Conservation (phyloP, 805 yeast species). For the Schwanniomyces polymorphus region DNA sequence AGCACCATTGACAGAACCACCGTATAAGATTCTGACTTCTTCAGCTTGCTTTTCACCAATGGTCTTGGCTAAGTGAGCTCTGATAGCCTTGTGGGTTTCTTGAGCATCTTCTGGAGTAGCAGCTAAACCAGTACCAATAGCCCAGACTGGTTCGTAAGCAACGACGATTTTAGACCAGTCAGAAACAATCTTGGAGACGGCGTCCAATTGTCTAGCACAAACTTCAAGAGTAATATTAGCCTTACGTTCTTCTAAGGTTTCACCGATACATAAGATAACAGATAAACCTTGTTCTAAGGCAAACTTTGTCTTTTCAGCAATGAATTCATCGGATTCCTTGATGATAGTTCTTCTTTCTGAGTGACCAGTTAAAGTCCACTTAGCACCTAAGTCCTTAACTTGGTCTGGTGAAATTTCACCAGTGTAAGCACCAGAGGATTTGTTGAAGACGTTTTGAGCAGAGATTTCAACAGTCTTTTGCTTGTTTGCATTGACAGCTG, state of each 20-base stretch:
- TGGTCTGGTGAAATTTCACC: conserved; percentile 93
- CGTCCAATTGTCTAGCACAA: conserved; percentile 84
- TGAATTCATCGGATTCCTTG: conserved; percentile 84
- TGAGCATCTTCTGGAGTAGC: conserved; percentile 99
- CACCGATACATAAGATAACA: conserved; percentile 97
- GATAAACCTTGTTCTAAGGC: conserved; percentile 87
- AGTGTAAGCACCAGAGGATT: conserved; percentile 95
- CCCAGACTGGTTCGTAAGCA: conserved; percentile 99
- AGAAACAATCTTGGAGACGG: conserved; percentile 73
- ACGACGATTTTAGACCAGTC: conserved; percentile 93
- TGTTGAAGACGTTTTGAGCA: conserved; percentile 88
- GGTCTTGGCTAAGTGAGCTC: conserved; percentile 75
- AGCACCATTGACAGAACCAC: conserved; percentile 97
- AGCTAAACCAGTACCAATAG: conserved; percentile 98
- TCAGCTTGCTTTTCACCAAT: conserved; percentile 80
- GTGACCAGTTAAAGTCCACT: conserved; percentile 96
- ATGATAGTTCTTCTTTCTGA: conserved; percentile 96
- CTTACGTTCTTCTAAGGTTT: conserved; percentile 93
- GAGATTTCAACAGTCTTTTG: conserved; percentile 75
- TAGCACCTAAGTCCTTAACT: conserved; percentile 87
- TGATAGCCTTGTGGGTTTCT: conserved; percentile 86
- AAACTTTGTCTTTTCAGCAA: conserved; percentile 92
- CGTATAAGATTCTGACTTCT: conserved; percentile 87
- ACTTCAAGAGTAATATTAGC: conserved; percentile 83
- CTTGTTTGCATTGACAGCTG: conserved; percentile 67